Conservation (phyloP, 306 rosid species). For the Castanospermum australe region DNA sequence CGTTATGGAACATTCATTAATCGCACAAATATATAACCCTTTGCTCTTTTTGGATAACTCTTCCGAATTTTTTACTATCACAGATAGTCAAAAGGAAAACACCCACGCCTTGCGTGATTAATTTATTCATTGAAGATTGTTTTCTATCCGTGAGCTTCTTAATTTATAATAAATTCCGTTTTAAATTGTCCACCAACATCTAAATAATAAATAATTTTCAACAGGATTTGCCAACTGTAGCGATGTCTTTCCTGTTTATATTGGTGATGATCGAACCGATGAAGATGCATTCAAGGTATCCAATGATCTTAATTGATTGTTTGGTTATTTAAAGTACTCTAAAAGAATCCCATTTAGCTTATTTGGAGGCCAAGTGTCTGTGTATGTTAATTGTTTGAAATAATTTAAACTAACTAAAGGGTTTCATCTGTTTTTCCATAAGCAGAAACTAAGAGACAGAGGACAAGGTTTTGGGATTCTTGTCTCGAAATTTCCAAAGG, state of each 20-base stretch:
- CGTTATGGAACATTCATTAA: constrained; percentile 3
- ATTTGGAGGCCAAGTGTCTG: background rate
- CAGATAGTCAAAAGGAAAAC: background rate
- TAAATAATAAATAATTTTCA: constrained; percentile 7
- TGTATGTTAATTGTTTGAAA: background rate
- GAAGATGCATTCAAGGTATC: constrained; percentile 96
- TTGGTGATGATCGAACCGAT: constrained; percentile 87
- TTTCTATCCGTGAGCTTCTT: background rate
- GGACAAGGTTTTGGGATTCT: constrained; percentile 96
- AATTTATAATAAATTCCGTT: background rate
- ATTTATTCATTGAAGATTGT: background rate
- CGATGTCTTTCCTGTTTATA: constrained; percentile 79
- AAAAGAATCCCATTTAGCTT: background rate
- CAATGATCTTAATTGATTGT: constrained; percentile 5
- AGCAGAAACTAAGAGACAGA: constrained; percentile 68
- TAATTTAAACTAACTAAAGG: background rate
- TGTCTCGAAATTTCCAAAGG: constrained; percentile 83
- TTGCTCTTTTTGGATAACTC: background rate
- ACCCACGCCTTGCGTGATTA: background rate
- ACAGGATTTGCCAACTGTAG: constrained; percentile 71
- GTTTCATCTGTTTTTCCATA: background rate
- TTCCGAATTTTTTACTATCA: background rate
- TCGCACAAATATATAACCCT: background rate
- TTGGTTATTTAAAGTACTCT: background rate
- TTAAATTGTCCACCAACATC: constrained; percentile 7